Percentiles rank a stretch among this genome's conserved stretches.
phyloP scores from a whole-genome alignment of 306 rosid species.

The Crataegus laevigata region DNA sequence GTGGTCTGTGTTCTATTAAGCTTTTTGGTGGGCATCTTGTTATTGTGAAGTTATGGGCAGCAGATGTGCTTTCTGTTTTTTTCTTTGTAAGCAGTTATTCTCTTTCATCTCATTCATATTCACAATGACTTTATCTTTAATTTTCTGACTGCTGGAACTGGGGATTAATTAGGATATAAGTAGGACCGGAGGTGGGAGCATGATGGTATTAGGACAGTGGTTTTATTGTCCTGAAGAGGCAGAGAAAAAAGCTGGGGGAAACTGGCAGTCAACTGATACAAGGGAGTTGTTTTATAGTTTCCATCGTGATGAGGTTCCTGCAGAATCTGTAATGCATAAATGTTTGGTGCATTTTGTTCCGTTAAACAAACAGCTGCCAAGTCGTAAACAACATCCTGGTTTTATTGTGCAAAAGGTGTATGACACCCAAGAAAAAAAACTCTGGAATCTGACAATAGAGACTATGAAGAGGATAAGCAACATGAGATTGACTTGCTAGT shows the following conservation, averaged over 20 bases:
- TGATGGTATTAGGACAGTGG: slow-evolving; percentile 89
- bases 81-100: not conserved
- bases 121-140: not conserved
- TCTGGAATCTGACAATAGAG: slow-evolving; percentile 85
- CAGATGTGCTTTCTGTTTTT: slow-evolving; percentile 8
- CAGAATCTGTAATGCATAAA: slow-evolving; percentile 93
- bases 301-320: slow-evolving; percentile 93
- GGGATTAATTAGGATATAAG: slow-evolving; percentile 58
- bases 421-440: slow-evolving; percentile 82
- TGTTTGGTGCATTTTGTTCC: slow-evolving; percentile 93
- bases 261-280: slow-evolving; percentile 86
- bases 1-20: not conserved
- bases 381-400: slow-evolving; percentile 83
- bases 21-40: not conserved
- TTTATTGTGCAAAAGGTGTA: slow-evolving; percentile 88
- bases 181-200: slow-evolving; percentile 41
- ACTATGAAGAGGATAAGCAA: slow-evolving; percentile 73
- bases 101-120: not conserved
- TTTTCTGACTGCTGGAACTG: slow-evolving; percentile 14
- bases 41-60: slow-evolving; percentile 1
- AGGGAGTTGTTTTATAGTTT: slow-evolving; percentile 95
- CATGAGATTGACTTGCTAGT: slow-evolving; percentile 81
- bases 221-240: slow-evolving; percentile 99
- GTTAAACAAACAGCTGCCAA: slow-evolving; percentile 72
- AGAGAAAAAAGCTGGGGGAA: slow-evolving; percentile 71